These are phyloP conservation scores for Globisporangium viniferum DNA, from an alignment of 352 stramenopile genomes.

Conservation along the genomic window DNA sequence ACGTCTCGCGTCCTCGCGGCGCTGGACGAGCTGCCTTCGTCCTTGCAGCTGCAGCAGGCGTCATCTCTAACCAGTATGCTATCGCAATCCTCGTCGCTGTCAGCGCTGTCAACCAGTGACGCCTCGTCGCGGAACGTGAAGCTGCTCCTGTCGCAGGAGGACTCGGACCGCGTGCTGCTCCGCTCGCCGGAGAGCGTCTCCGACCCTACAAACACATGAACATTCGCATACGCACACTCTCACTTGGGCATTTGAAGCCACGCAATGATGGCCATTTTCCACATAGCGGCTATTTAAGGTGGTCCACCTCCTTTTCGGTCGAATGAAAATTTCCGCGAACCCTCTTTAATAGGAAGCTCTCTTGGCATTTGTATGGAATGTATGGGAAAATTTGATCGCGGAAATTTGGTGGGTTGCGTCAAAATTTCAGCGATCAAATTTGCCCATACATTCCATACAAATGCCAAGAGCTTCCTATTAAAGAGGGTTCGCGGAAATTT, in stretches of 20 bases:
- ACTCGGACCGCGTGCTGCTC: constrained; percentile 9
- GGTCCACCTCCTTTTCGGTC: background rate
- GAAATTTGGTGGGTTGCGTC: background rate
- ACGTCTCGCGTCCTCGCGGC: constrained; percentile 55
- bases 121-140: background rate
- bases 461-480: too few relatives aligned
- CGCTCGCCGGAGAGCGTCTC: background rate
- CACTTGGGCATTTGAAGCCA: background rate
- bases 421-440: too few relatives aligned
- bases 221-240: background rate
- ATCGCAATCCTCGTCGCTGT: constrained; percentile 3
- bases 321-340: background rate
- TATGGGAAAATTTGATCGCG: background rate
- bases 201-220: background rate
- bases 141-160: constrained; percentile 6
- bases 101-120: background rate
- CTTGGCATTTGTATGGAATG: background rate
- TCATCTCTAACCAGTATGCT: background rate
- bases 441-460: too few relatives aligned
- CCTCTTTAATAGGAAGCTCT: background rate
- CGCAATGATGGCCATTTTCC: background rate
- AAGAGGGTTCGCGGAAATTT: too few relatives aligned
- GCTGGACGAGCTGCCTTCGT: constrained; percentile 35
- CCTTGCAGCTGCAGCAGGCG: background rate
- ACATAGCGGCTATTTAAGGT: background rate